Conservation (phyloP, 2,329 filamentous ascomycete species). For the Phaeophleospora eucalypticola region DNA sequence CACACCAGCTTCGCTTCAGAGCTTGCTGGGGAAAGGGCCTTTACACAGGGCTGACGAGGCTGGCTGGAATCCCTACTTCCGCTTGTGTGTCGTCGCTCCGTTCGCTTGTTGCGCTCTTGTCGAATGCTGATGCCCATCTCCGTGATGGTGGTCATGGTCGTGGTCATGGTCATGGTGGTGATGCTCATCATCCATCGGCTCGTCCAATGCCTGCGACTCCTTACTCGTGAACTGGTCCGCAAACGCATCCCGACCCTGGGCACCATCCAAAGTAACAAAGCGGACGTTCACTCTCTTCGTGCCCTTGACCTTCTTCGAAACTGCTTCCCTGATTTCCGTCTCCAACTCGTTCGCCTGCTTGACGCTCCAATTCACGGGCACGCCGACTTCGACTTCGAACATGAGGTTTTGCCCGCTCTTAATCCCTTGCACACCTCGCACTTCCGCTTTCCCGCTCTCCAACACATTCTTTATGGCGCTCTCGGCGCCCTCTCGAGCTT, state of each 20-base stretch:
- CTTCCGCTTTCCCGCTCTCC: conserved; percentile 53
- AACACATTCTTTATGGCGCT: conserved; percentile 44
- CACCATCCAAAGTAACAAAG: conserved; percentile 58
- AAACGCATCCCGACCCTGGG: conserved; percentile 42
- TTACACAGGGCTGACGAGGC: no score
- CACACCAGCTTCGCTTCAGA: no score
- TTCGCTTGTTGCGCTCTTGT: background rate
- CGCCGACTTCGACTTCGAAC: conserved; percentile 80
- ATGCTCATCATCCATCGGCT: conserved; percentile 19
- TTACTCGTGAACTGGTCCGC: conserved; percentile 63
- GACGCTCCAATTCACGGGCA: conserved; percentile 73
- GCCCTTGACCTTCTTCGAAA: conserved; percentile 75
- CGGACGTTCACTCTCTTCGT: conserved; percentile 78
- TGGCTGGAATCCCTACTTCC: conserved; percentile 2
- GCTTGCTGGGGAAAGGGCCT: no score
- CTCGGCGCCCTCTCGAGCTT: conserved; percentile 69
- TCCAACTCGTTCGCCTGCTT: conserved; percentile 68
- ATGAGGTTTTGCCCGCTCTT: conserved; percentile 97
- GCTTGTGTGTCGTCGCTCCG: conserved; percentile 2
- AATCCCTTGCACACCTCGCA: conserved; percentile 78
- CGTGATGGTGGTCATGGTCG: conserved; percentile 24
- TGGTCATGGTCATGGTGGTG: conserved; percentile 25
- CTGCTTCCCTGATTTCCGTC: conserved; percentile 63
- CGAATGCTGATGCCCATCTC: conserved; percentile 2
- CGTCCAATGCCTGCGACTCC: conserved; percentile 5